These are phyloP conservation scores for Quercus rubra DNA, from an alignment of 306 rosid species.

Conservation along the genomic window DNA sequence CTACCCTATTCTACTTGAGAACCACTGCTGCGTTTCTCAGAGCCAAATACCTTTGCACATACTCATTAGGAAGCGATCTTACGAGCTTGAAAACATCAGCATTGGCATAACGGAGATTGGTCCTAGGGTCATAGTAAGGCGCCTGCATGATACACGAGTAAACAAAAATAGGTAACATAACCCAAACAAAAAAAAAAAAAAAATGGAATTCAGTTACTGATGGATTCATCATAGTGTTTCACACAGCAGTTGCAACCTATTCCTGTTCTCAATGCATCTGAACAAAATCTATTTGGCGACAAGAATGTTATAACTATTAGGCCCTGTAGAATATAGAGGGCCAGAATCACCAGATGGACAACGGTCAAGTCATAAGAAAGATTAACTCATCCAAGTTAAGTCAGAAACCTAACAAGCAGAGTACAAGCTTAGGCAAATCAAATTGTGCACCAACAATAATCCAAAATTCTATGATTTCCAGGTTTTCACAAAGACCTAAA, in stretches of 20 bases:
- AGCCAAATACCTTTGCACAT: conserved; percentile 82
- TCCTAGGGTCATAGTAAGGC: conserved; percentile 85
- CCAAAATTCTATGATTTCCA: not conserved
- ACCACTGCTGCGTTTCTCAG: conserved; percentile 81
- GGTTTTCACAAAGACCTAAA: not conserved
- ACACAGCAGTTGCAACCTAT: not conserved
- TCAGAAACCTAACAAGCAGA: not conserved
- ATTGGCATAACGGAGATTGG: conserved; percentile 82
- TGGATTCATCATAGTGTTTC: not conserved
- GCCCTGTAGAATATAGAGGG: not conserved
- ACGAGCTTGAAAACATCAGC: conserved; percentile 78
- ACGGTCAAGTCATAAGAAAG: not conserved
- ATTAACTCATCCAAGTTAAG: not conserved
- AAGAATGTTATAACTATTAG: not conserved
- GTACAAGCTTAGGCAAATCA: not conserved
- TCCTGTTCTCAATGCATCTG: not conserved
- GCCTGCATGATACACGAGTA: conserved; percentile 54
- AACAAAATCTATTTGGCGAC: not conserved
- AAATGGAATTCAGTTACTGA: not conserved
- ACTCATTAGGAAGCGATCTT: conserved; percentile 82
- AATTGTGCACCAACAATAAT: not conserved
- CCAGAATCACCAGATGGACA: not conserved
- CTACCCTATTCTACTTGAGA: conserved; percentile 39
- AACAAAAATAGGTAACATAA: not conserved
- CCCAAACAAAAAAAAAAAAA: not conserved